Evolutionary conservation across 2,329 filamentous ascomycete species (phyloP).

Genomic region (Aureobasidium sp.): DNA sequence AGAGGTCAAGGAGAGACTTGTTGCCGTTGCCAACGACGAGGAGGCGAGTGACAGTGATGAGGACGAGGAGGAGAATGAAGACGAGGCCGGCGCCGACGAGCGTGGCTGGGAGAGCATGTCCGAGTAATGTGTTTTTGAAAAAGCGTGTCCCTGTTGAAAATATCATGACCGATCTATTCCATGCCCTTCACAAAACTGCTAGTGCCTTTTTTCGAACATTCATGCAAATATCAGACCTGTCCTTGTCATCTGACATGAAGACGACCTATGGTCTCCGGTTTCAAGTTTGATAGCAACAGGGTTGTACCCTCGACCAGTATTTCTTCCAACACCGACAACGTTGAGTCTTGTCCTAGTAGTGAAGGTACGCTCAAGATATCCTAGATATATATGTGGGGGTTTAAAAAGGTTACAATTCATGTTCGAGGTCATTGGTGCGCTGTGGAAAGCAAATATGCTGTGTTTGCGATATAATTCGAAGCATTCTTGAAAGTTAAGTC

Average conservation of each 20-base stretch:
- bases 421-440: too few relatives aligned
- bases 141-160: background rate
- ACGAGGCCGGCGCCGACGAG: constrained; percentile 32
- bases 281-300: background rate
- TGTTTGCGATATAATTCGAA: too few relatives aligned
- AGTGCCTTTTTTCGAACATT: background rate
- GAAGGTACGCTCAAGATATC: background rate
- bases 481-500: too few relatives aligned
- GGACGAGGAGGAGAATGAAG: constrained; percentile 50
- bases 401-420: too few relatives aligned
- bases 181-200: background rate
- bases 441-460: too few relatives aligned
- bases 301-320: background rate
- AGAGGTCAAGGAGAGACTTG: constrained; percentile 63
- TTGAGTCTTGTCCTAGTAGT: background rate
- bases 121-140: constrained; percentile 17
- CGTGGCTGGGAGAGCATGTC: constrained; percentile 31
- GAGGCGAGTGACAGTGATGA: constrained; percentile 56
- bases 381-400: background rate
- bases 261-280: background rate
- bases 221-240: background rate
- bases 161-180: background rate
- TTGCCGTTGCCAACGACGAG: constrained; percentile 57
- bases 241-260: too few relatives aligned
- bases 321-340: background rate